These are phyloP conservation scores for Aureobasidium sp. DNA, from an alignment of 2,329 filamentous ascomycete genomes.

Conservation along the genomic window DNA sequence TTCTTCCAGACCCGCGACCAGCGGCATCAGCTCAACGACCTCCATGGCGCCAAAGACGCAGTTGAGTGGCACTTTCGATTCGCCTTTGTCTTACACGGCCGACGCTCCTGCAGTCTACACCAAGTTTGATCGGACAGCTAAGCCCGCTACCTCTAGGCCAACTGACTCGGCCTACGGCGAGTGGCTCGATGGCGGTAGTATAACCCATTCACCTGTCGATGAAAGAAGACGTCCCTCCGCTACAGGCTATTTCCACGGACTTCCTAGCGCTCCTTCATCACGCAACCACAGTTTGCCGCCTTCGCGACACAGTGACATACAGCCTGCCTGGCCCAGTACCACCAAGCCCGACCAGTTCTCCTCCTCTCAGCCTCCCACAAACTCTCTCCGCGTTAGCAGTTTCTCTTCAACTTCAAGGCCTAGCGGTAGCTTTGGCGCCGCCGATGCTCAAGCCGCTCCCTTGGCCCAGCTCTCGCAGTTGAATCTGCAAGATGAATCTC, in stretches of 20 bases:
- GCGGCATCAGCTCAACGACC: background rate
- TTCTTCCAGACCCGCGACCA: constrained; percentile 14
- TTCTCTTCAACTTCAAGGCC: background rate
- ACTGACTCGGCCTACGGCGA: constrained; percentile 9
- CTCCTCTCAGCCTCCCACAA: constrained; percentile 21
- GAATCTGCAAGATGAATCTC: constrained; percentile 34
- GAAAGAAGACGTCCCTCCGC: constrained; percentile 18
- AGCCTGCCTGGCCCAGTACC: constrained; percentile 23
- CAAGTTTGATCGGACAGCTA: constrained; percentile 24
- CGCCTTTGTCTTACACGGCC: constrained; percentile 16
- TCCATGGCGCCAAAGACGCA: constrained; percentile 16
- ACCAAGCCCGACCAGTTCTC: constrained; percentile 5
- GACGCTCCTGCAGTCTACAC: constrained; percentile 26
- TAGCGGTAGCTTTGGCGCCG: constrained; percentile 3
- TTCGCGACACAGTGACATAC: constrained; percentile 42
- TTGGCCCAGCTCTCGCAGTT: constrained; percentile 17
- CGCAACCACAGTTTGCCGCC: constrained; percentile 49
- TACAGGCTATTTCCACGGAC: constrained; percentile 24
- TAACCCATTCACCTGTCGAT: constrained; percentile 13
- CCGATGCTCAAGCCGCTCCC: background rate
- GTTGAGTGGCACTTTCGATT: constrained; percentile 17
- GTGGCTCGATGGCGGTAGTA: background rate
- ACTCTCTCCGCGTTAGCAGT: constrained; percentile 22
- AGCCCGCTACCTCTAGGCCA: constrained; percentile 11
- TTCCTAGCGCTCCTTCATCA: constrained; percentile 37